Evolutionary conservation across 139 green algal genomes (phyloP).

Genomic region (Trebouxia sp.): DNA sequence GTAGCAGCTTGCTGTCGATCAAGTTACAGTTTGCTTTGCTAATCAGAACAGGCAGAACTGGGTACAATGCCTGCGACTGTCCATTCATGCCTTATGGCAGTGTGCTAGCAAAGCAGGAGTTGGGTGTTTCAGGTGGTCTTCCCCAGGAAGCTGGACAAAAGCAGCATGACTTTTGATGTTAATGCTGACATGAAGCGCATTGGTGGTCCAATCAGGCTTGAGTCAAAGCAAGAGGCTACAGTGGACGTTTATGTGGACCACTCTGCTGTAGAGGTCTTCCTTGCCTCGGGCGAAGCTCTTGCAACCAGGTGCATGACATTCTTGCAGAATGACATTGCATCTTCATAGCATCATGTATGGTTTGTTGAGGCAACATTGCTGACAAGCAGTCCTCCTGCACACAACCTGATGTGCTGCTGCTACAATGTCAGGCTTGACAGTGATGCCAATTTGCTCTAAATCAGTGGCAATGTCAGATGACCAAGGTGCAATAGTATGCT

Average conservation of each 20-base stretch:
- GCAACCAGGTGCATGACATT: not conserved
- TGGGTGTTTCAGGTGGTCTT: slow-evolving; percentile 25
- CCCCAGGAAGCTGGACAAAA: slow-evolving; percentile 3
- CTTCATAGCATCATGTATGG: too few species aligned
- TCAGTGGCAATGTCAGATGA: too few species aligned
- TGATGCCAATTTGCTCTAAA: too few species aligned
- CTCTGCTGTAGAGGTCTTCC: slow-evolving; percentile 39
- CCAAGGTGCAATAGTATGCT: too few species aligned
- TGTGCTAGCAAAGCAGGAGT: not conserved
- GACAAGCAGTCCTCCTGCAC: not conserved
- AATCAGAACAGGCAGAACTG: too few species aligned
- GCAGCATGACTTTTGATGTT: slow-evolving; percentile 8
- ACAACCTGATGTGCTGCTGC: too few species aligned
- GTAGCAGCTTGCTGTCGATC: too few species aligned
- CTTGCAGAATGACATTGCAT: not conserved
- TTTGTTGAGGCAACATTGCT: not conserved
- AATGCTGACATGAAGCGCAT: not conserved
- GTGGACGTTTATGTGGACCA: slow-evolving; percentile 41
- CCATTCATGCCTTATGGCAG: not conserved
- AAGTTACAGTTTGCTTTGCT: too few species aligned
- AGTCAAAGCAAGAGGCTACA: not conserved
- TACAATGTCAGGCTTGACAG: too few species aligned
- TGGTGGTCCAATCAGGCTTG: slow-evolving; percentile 19
- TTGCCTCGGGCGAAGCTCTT: slow-evolving; percentile 9
- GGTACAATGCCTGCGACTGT: too few species aligned